phyloP scores from a whole-genome alignment of 2,329 filamentous ascomycete genomes.

The Ceratocystis ficicola region DNA sequence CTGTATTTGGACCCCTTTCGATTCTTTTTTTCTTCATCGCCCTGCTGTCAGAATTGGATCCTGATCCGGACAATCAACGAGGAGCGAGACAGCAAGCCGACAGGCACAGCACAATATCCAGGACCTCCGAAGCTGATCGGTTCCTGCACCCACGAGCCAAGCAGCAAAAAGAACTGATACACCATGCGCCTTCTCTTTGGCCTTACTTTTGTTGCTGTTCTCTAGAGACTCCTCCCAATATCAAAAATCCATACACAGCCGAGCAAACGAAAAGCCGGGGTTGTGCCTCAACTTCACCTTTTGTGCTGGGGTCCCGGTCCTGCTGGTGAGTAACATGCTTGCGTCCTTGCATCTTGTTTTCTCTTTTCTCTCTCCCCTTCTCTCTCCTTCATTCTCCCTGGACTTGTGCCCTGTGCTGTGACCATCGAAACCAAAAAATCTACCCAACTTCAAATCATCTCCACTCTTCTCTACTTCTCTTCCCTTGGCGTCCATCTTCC shows the following conservation, averaged over 20 bases:
- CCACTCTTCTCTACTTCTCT: conserved; percentile 12
- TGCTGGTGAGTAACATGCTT: no score
- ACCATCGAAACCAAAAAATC: conserved; percentile 6
- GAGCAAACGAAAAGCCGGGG: neutral
- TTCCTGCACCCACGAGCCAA: neutral
- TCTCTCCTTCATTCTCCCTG: neutral
- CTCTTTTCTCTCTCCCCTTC: neutral
- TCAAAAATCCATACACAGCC: neutral
- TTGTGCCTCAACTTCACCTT: neutral
- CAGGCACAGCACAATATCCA: neutral
- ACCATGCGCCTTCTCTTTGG: neutral
- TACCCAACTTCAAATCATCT: conserved; percentile 6
- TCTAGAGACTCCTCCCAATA: conserved; percentile 2
- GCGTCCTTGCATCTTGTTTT: conserved; percentile 8
- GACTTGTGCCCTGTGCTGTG: conserved; percentile 12
- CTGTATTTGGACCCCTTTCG: no score
- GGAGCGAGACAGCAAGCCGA: neutral
- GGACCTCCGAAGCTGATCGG: neutral
- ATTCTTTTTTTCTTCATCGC: conserved; percentile 5
- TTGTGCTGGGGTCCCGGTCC: no score
- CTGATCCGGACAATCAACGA: neutral
- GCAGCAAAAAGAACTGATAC: neutral
- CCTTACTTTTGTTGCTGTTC: neutral
- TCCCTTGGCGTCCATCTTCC: conserved; percentile 1
- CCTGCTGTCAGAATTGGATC: neutral